These are phyloP conservation scores for Lichtheimia ramosa DNA, from an alignment of 371 early-diverging fungal species.

Conservation along the genomic window DNA sequence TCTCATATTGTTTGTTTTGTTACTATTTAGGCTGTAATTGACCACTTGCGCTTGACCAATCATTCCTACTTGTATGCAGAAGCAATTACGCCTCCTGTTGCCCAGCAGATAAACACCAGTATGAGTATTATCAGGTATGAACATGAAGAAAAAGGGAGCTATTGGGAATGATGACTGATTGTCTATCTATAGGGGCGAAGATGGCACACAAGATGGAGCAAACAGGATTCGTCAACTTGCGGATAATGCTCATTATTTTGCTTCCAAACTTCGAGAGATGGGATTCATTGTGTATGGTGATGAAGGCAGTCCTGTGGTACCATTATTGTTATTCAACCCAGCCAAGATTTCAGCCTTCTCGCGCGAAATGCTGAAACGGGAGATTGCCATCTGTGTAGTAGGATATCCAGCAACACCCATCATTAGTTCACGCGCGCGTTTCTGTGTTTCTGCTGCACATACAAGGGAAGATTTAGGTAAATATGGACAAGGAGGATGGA, in stretches of 20 bases:
- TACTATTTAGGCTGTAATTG: conserved; percentile 65
- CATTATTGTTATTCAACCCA: conserved; percentile 92
- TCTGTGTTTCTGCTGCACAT: conserved; percentile 96
- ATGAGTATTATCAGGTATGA: conserved; percentile 71
- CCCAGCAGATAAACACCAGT: conserved; percentile 86
- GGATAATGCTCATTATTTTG: conserved; percentile 85
- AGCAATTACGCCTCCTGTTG: conserved; percentile 86
- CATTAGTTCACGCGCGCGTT: conserved; percentile 89
- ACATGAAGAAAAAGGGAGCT: too few species aligned
- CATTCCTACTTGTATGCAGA: conserved; percentile 95
- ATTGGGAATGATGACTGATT: too few species aligned
- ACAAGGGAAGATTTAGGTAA: conserved; percentile 89
- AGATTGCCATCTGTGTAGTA: conserved; percentile 96
- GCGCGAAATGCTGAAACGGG: conserved; percentile 86
- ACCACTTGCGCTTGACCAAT: conserved; percentile 79
- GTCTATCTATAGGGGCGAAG: conserved; percentile 67
- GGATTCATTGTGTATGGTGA: conserved; percentile 98
- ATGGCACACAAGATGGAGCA: conserved; percentile 81
- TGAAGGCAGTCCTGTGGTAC: conserved; percentile 93
- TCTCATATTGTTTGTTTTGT: not conserved
- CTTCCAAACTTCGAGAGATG: conserved; percentile 76
- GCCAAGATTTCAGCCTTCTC: conserved; percentile 98
- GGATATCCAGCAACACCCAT: conserved; percentile 97
- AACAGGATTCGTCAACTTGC: conserved; percentile 81
- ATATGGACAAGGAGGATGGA: not conserved